A percentile compares a stretch with the other conserved stretches of the same genome.
phyloP scores from a whole-genome alignment of 768 basidiomycete species.

The Gloeophyllum trabeum region DNA sequence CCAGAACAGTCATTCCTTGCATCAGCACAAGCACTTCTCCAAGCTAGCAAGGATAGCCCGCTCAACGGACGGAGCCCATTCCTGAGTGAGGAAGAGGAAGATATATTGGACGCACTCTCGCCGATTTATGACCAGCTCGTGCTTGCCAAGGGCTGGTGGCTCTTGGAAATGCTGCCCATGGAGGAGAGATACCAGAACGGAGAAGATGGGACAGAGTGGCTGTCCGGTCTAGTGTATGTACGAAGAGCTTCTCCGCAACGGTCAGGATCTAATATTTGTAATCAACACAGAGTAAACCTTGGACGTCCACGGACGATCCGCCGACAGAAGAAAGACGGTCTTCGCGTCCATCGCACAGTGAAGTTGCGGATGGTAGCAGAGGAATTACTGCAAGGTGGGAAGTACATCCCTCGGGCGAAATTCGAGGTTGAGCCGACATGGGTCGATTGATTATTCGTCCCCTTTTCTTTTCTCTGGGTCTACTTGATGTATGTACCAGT shows the following conservation, averaged over 20 bases:
- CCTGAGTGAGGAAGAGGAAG: slow-evolving; percentile 47
- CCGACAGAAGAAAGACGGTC: not conserved
- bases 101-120: slow-evolving; percentile 43
- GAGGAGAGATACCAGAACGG: slow-evolving; percentile 5
- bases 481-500: too few relatives aligned
- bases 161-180: slow-evolving; percentile 37
- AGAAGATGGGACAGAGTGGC: not conserved
- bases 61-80: slow-evolving; percentile 10
- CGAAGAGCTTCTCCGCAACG: not conserved
- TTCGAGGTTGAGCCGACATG: slow-evolving; percentile 3
- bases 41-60: slow-evolving; percentile 6
- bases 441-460: too few relatives aligned
- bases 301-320: not conserved
- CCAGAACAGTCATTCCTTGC: not conserved
- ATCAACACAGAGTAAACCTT: not conserved
- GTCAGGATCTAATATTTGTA: not conserved
- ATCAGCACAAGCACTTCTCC: slow-evolving; percentile 1
- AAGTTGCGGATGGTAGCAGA: slow-evolving; percentile 7
- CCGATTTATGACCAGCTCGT: slow-evolving; percentile 46
- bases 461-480: too few relatives aligned
- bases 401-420: slow-evolving; percentile 5
- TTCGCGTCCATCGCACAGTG: slow-evolving; percentile 9
- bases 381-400: not conserved
- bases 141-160: slow-evolving; percentile 46
- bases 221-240: slow-evolving; percentile 2